These are phyloP conservation scores for Phytophthora aleatoria DNA, from an alignment of 352 stramenopile genomes.

Conservation along the genomic window DNA sequence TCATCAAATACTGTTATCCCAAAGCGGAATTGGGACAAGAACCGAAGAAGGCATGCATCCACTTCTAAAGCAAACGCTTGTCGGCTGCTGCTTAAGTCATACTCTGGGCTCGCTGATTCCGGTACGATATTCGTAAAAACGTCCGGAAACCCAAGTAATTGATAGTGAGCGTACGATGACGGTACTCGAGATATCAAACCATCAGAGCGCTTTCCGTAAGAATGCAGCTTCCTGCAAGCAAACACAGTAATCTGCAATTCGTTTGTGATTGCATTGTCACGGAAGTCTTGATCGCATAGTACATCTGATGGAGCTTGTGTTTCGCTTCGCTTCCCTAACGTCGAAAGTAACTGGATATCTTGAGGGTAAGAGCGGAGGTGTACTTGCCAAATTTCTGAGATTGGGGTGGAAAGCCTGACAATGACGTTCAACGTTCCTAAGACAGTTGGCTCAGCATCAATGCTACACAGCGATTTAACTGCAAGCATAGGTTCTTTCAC, in stretches of 20 bases:
- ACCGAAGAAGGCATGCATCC: conserved; percentile 77
- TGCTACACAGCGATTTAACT: conserved; percentile 42
- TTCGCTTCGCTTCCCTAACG: conserved; percentile 10
- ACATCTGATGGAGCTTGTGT: conserved; percentile 9
- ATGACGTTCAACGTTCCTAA: conserved; percentile 84
- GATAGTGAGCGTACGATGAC: conserved; percentile 90
- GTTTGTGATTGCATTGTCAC: conserved; percentile 41
- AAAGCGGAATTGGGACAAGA: conserved; percentile 82
- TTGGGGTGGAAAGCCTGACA: conserved; percentile 85
- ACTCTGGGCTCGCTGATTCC: conserved; percentile 68
- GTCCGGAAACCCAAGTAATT: conserved; percentile 89
- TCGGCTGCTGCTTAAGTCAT: conserved; percentile 63
- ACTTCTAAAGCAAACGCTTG: conserved; percentile 77
- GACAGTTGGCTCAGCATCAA: conserved; percentile 28
- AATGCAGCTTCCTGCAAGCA: conserved; percentile 59
- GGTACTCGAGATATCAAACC: conserved; percentile 42
- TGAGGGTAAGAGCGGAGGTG: conserved; percentile 90
- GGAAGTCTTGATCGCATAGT: conserved; percentile 29
- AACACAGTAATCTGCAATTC: conserved; percentile 76
- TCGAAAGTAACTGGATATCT: conserved; percentile 68
- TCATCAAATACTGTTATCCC: conserved; percentile 91
- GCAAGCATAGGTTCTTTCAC: conserved; percentile 66
- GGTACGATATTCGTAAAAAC: conserved; percentile 88
- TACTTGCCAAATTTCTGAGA: conserved; percentile 91
- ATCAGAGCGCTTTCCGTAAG: conserved; percentile 47